Conservation (phyloP, 306 rosid species). For the Acacia confusa region DNA sequence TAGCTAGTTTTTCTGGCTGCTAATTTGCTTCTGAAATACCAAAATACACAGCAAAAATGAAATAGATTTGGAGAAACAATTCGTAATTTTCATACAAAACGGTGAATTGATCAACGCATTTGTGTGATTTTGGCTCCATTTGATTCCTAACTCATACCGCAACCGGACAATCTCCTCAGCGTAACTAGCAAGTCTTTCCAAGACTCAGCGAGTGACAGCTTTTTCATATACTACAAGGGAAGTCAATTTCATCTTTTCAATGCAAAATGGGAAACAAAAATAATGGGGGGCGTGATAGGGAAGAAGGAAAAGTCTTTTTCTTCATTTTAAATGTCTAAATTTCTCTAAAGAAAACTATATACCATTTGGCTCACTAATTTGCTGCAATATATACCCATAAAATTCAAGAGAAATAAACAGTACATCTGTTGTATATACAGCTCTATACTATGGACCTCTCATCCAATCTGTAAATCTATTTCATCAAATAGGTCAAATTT, state of each 20-base stretch:
- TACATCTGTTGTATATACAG: constrained; percentile 29
- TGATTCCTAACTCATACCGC: background rate
- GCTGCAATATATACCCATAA: background rate
- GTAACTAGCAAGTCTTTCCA: background rate
- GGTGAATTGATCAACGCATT: background rate
- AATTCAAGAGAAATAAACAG: background rate
- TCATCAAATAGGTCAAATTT: background rate
- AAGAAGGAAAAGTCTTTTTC: background rate
- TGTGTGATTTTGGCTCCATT: background rate
- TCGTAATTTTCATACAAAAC: background rate
- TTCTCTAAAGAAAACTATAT: background rate
- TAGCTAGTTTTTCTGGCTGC: no score
- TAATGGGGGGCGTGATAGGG: background rate
- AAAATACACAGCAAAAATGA: background rate
- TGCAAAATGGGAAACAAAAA: background rate
- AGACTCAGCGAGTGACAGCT: no score
- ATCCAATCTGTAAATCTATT: background rate
- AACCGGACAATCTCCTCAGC: background rate
- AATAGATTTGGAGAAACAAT: background rate
- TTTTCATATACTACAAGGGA: background rate
- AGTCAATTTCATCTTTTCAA: background rate
- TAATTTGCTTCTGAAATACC: background rate
- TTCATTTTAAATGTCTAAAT: background rate
- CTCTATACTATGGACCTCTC: background rate
- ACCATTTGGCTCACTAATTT: background rate